A percentile compares a stretch with the other conserved stretches of the same genome.
These are phyloP conservation scores for Calonectria hawksworthii DNA, from an alignment of 2,329 filamentous ascomycete species.

Conservation along the genomic window DNA sequence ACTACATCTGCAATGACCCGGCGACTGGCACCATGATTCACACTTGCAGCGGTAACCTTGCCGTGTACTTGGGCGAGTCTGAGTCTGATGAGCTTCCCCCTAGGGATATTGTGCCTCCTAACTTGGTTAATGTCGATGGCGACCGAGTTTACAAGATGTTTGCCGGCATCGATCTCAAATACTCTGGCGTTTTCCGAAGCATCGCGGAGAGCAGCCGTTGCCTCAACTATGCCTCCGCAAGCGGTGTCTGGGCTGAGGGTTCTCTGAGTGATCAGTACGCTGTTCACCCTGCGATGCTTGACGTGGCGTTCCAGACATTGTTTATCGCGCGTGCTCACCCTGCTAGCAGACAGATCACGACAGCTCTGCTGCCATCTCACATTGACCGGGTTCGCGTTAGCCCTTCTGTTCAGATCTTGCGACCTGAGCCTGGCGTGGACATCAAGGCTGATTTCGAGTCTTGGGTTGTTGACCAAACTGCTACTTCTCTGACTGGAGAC, in stretches of 20 bases:
- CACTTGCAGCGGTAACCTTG: constrained; percentile 26
- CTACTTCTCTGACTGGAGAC: constrained; percentile 28
- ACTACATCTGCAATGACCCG: constrained; percentile 29
- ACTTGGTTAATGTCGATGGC: constrained; percentile 24
- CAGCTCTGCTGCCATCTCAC: constrained; percentile 20
- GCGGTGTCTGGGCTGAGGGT: constrained; percentile 18
- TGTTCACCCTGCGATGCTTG: constrained; percentile 25
- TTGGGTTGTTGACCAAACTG: constrained; percentile 28
- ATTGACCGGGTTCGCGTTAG: constrained; percentile 25
- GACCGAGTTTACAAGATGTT: constrained; percentile 28
- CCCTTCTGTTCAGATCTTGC: constrained; percentile 17
- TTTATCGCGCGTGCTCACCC: constrained; percentile 24
- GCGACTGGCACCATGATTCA: constrained; percentile 22
- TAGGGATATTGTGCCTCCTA: constrained; percentile 2
- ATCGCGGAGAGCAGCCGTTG: constrained; percentile 21
- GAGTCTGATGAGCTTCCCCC: constrained; percentile 20
- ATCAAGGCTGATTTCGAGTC: constrained; percentile 23
- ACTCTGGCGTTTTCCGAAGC: constrained; percentile 26
- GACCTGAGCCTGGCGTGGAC: constrained; percentile 13
- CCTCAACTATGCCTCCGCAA: constrained; percentile 25
- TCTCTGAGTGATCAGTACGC: constrained; percentile 23
- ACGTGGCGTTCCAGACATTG: constrained; percentile 24
- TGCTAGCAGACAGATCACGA: constrained; percentile 20
- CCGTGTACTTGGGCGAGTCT: constrained; percentile 16
- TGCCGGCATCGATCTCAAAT: constrained; percentile 27